Evolutionary conservation across 257 asterid species (phyloP).

Genomic region (Forsythia suspensa): DNA sequence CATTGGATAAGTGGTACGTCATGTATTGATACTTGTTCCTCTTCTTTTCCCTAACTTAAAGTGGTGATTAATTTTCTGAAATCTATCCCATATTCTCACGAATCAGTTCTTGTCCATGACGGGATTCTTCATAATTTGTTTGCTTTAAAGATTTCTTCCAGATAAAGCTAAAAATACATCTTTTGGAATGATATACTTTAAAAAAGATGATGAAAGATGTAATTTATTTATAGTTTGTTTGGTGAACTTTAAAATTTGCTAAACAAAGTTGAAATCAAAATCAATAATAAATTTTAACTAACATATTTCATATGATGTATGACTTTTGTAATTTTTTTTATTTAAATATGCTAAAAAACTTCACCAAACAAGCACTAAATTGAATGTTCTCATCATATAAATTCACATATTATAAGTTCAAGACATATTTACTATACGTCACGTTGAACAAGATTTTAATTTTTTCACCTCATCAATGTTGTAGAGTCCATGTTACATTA

Average conservation of each 20-base stretch:
- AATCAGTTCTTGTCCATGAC: slow-evolving; percentile 18
- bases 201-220: not conserved
- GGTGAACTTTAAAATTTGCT: too few relatives aligned
- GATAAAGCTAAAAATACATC: slow-evolving; percentile 4
- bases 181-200: not conserved
- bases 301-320: too few relatives aligned
- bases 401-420: not conserved
- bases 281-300: too few relatives aligned
- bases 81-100: slow-evolving; percentile 7
- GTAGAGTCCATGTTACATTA: too few relatives aligned
- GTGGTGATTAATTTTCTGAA: slow-evolving; percentile 1
- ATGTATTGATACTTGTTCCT: slow-evolving; percentile 10
- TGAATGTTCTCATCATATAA: not conserved
- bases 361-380: not conserved
- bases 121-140: not conserved
- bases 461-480: too few relatives aligned
- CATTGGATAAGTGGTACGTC: slow-evolving; percentile 25
- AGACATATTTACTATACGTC: too few relatives aligned
- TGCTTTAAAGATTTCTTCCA: not conserved
- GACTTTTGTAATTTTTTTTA: too few relatives aligned
- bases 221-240: not conserved
- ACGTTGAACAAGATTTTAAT: too few relatives aligned
- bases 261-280: too few relatives aligned
- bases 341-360: too few relatives aligned
- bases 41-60: not conserved